These are phyloP conservation scores for Clohesyomyces aquaticus DNA, from an alignment of 495 filamentous ascomycete species.

Conservation along the genomic window DNA sequence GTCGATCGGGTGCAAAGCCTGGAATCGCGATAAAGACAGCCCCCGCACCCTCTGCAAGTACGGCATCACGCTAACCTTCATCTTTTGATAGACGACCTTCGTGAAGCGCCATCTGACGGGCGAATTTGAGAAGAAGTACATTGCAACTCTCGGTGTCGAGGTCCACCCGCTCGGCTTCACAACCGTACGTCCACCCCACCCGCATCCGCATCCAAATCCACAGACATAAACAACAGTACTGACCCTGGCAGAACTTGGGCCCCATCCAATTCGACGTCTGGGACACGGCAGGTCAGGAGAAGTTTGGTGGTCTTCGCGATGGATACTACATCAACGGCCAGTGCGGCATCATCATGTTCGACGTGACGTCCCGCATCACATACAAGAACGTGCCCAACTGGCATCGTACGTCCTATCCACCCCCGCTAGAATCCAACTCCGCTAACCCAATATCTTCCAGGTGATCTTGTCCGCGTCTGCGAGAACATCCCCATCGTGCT, in stretches of 20 bases:
- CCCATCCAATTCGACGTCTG: conserved; percentile 99
- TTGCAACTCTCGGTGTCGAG: conserved; percentile 98
- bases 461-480: conserved; percentile 98
- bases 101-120: conserved; percentile 99
- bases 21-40: conserved; percentile 15
- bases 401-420: conserved; percentile 77
- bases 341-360: conserved; percentile 99
- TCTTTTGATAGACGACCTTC: conserved; percentile 84
- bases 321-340: conserved; percentile 99
- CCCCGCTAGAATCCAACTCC: conserved; percentile 24
- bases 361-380: conserved; percentile 99
- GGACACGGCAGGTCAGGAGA: conserved; percentile 99
- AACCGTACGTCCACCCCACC: conserved; percentile 65
- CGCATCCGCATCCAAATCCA: background rate
- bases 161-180: conserved; percentile 94
- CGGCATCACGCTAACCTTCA: conserved; percentile 14
- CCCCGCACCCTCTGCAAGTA: conserved; percentile 22
- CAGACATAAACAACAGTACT: conserved; percentile 23
- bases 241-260: conserved; percentile 76
- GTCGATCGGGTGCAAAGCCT: background rate
- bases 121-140: conserved; percentile 99
- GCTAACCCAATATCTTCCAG: conserved; percentile 53
- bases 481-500: conserved; percentile 99
- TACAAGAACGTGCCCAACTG: conserved; percentile 99
- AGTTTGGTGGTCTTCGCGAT: conserved; percentile 99